Base-by-base conservation (phyloP, 805 yeast genomes). In the Scheffersomyces ergatensis region DNA sequence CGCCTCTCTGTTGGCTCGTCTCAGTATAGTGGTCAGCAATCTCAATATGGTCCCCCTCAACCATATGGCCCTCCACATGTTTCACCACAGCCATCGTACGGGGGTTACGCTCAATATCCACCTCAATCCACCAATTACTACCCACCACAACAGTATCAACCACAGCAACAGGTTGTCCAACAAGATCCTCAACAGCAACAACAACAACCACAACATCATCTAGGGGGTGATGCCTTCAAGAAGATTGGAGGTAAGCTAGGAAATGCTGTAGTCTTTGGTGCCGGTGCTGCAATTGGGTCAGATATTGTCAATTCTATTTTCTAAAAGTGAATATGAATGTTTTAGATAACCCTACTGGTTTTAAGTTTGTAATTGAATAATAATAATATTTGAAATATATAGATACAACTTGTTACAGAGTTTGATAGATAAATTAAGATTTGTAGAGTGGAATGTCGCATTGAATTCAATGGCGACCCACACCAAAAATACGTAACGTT, bases 261-360 rank as follows among this genome's bases (percentile, higher is more conserved):
- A 44, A 81, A 89, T 50, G 95, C 97, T n/a, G 90, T 95, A 26
- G 79, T 90, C 36, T 92, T 89, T 50, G 97, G 97, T 63, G 97
- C 96, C 8, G 98, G 98, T 71, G 96, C 97, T 30, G 83, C 96
- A 1, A 72, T 90, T 40, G 98, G 98, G 56, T 76, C 87, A 34
- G 89, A 85, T 54, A 53, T 92, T 38, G 87, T 90, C 31, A 80
- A 85, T 54, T 75, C 86, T 33, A 83, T 87, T 44, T 81, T 84
- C 51, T 81, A 64, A 58, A 8, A 5, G 16, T 4, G 23, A 13
- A 19, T 25, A 7, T 38, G 27, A 8, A 14, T n/a, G n/a, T n/a
- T n/a, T n/a, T n/a, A n/a, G n/a, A n/a, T n/a, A n/a, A n/a, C n/a
- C n/a, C n/a, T n/a, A n/a, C n/a, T n/a, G n/a, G n/a, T n/a, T n/a